Base-by-base conservation (phyloP, 106 monocot genomes). In the Dendrobium nobile region DNA sequence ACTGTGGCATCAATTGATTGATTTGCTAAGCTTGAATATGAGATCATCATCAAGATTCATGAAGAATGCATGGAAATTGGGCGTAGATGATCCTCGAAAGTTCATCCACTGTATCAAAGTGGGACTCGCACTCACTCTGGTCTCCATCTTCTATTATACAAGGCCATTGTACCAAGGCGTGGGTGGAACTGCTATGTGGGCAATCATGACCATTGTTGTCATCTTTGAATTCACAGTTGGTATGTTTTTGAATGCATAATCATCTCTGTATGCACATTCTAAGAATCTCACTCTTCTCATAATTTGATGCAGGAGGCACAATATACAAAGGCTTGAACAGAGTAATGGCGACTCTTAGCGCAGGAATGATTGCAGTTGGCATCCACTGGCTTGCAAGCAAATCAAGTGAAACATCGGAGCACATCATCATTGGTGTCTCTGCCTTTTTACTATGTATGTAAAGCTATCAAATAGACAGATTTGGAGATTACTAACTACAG, bases 211-310 rank as follows among this genome's bases (percentile, higher is more conserved):
- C 0, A 88, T 90, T 7, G 87, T 93, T 5, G 88, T 87, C 0
- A 68, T 93, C 75, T 93, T 88, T 33, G 90, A 93, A 56, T 90
- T 81, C 87, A 84, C 90, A 7, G 86, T 93, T 13, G 93, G 93
- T 88, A 88, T 24, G 86, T 64, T 33, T 22, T 79, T 9, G 26
- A 24, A 13, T 4, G n/a, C 22, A 26, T 64, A 19, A 24, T 24
- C n/a, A n/a, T 61, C 3, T 4, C 56, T 3, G 56, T 19, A 55
- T 1, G 18, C 13, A 24, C 61, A n/a, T n/a, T 61, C 61, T 19
- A 19, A 19, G 8, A 22, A 61, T 8, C 19, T 61, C 5, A 61
- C 61, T 20, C 24, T 22, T 61, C 61, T 61, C 22, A n/a, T 61
- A 9, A 26, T 64, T 64, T 64, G 26, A 24, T 80, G n/a, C 73